Conservation (phyloP, 2,329 filamentous ascomycete genomes). For the Aspergillus thermomutatus region DNA sequence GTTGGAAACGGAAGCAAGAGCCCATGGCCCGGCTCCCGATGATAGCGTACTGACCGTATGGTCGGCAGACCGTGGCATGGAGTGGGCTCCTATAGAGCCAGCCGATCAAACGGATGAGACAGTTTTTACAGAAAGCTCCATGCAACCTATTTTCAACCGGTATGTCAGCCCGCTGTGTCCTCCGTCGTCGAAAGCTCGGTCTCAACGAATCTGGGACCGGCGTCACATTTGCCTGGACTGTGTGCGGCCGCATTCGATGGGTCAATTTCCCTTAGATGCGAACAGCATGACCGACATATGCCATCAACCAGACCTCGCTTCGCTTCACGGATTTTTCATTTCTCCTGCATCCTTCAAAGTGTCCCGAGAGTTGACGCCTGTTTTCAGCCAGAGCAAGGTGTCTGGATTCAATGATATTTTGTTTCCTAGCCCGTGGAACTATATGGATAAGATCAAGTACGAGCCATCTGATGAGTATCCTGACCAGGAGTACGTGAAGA, state of each 20-base stretch:
- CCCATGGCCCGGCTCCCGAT: conserved; percentile 13
- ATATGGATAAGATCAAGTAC: conserved; percentile 56
- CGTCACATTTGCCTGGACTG: conserved; percentile 64
- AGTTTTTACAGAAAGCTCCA: conserved; percentile 41
- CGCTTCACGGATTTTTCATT: conserved; percentile 71
- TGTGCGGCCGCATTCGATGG: conserved; percentile 60
- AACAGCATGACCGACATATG: conserved; percentile 64
- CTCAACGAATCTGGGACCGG: conserved; percentile 60
- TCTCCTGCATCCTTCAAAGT: conserved; percentile 61
- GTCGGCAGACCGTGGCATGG: conserved; percentile 34
- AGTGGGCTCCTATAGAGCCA: conserved; percentile 38
- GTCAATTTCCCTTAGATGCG: conserved; percentile 67
- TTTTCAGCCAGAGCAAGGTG: conserved; percentile 74
- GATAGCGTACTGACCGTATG: conserved; percentile 28
- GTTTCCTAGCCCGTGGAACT: conserved; percentile 65
- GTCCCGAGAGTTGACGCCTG: conserved; percentile 63
- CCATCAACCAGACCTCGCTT: conserved; percentile 70
- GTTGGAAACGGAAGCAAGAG: conserved; percentile 31
- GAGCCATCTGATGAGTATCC: conserved; percentile 49
- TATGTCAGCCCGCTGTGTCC: conserved; percentile 57
- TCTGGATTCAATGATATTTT: conserved; percentile 73
- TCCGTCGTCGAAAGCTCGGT: conserved; percentile 58
- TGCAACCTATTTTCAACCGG: conserved; percentile 38
- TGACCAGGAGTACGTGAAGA: conserved; percentile 57
- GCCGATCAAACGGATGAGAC: conserved; percentile 30